Evolutionary conservation across 345 rosid genomes (phyloP), one percentile per base, ranked within the genome.

Genomic region (Cochlearia excelsa): DNA sequence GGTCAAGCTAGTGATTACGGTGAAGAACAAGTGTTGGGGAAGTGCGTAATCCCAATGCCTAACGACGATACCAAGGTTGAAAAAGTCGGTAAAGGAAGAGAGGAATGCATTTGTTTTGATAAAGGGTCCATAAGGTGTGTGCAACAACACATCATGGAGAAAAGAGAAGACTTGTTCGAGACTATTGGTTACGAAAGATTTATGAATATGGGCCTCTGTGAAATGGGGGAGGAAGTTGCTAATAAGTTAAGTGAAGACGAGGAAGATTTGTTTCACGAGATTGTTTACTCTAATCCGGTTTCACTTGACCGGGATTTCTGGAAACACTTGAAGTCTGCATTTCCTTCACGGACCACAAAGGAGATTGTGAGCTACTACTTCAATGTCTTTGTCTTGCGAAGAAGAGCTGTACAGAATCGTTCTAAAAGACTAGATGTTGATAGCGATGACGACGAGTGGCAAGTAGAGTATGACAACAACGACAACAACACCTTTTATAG

Each of bases 381-480:
- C 70, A 89, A 89, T 50, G 90, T 86, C 26, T 89, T 84, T 27
- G 70, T 82, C 68, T 78, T 89, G 54, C 81, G 67, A 7, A 77
- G 76, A 64, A 69, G 95, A 60, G 85, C 85, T 61, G 61, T 71
- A 33, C 96, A 89, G 78, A 89, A 89, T 66, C 78, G 91, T 28
- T 79, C 78, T 27, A 72, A 65, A 65, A 75, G 72, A 3, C 48
- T 65, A 68, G 79, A 80, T 50, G 56, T 78, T n/a, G 96, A 89
- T 67, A 89, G 96, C 26, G 96, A 89, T 72, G 84, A 88, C 50
- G 96, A 89, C 10, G 91, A 86, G 70, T 86, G 90, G 89, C 87
- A 80, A 46, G 72, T 49, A 27, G 72, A 65, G 54, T 63, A 74
- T 39, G 74, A 68, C 33, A 56, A 63, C 58, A 42, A 56, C 43